Base-by-base conservation (phyloP, 176 grass and related monocot species). In the Rhynchospora pubera region DNA sequence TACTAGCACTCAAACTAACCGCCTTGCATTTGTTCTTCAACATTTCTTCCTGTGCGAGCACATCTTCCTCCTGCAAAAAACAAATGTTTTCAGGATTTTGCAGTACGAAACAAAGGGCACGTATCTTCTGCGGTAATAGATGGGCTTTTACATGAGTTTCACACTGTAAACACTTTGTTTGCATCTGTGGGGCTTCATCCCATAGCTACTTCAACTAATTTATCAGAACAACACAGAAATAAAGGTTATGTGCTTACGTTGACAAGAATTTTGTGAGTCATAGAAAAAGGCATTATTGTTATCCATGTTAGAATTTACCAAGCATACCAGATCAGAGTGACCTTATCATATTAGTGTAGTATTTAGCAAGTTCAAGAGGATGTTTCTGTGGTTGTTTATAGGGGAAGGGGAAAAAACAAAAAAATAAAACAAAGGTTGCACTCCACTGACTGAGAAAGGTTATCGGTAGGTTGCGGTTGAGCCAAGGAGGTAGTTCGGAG, bases 11-110 rank as follows among this genome's bases (percentile, higher is more conserved):
- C 18, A 63, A 39, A 66, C 87, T 86, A 53, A 98, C 80, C 43
- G 77, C 56, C n/a, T 71, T 69, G 78, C 58, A 88, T 80, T 87
- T 83, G 9, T 93, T 91, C 81, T 85, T 88, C 83, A 94, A 62
- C 95, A 98, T 70, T 81, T 90, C 89, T 83, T 91, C 84, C 67
- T 94, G 89, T 70, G 90, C 88, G 71, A n/a, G 74, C 46, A 77
- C 70, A 81, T 93, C 51, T 7, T 87, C 95, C 78, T 82, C 92
- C 95, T 94, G 82, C 30, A 89, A 75, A 28, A 26, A 51, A 9
- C 52, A 24, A 65, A 52, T 43, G 9, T 75, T 75, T 75, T 51
- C 52, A 51, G 1, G 8, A 26, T 74, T 48, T 74, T 74, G 21
- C 46, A 51, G 52, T 74, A 19, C 48, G 11, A 45, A 69, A 19